Base-by-base conservation (phyloP, 176 grass and related monocot species). In the sorghum (Sorghum bicolor) region DNA sequence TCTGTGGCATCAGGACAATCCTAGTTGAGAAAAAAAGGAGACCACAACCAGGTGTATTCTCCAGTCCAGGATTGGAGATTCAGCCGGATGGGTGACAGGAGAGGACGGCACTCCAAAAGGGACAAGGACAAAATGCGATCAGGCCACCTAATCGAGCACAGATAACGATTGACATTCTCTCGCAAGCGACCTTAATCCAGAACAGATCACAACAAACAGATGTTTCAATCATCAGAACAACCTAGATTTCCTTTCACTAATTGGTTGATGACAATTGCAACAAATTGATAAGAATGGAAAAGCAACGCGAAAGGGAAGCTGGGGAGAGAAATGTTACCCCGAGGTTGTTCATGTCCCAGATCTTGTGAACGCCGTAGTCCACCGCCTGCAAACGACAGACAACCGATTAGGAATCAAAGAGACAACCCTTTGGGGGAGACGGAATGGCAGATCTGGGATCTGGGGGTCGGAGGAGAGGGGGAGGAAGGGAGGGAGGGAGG, bases 261-360 rank as follows among this genome's bases (percentile, higher is more conserved):
- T 62, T 19, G 36, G 8, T 28, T 11, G 10, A 75, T 63, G 9
- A 16, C 10, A 65, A 28, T 26, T 76, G 53, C 15, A 63, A 22
- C 25, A 17, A 25, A 48, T 69, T 3, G 74, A 29, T 41, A 26
- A 65, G 8, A 72, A 41, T 17, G 5, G 31, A 17, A 80, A 40
- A 65, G 3, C 41, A 41, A 83, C 25, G 57, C 4, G 26, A n/a
- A 52, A 36, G 62, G 1, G 1, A 39, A 30, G 29, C 34, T 40
- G 25, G 81, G 40, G 14, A 2, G 25, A 17, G 25, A 14, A 78
- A 71, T 26, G 16, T 78, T 90, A 97, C 91, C 82, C 92, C 89
- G 50, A 88, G 4, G 72, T 97, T 97, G 77, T 97, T 97, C 82
- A 80, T 84, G 64, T 97, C 87, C 92, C 94, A 97, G 47, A 94